Conservation (phyloP, 2,329 filamentous ascomycete genomes). For the Calonectria ilicicola region DNA sequence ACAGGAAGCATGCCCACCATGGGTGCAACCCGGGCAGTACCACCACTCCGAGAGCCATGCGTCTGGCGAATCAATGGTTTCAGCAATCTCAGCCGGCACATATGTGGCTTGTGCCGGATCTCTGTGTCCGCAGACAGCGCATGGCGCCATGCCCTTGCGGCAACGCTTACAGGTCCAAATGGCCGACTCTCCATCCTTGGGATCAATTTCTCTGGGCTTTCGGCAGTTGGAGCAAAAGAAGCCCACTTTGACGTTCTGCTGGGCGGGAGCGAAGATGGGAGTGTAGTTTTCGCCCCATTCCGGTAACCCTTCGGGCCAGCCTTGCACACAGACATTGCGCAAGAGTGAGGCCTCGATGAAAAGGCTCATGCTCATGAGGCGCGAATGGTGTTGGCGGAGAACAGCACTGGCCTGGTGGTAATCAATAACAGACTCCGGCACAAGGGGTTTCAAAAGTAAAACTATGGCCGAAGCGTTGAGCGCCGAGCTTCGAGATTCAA, state of each 20-base stretch:
- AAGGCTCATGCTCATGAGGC: constrained; percentile 69
- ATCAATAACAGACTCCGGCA: constrained; percentile 68
- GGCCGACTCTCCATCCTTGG: constrained; percentile 54
- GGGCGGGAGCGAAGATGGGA: constrained; percentile 64
- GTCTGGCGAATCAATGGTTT: constrained; percentile 39
- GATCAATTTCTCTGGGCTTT: constrained; percentile 67
- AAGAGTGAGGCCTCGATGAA: constrained; percentile 72
- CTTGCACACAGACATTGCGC: constrained; percentile 70
- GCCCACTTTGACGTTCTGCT: constrained; percentile 65
- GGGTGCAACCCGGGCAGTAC: constrained; percentile 72
- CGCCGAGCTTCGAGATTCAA: constrained; percentile 67
- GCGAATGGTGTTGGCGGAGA: constrained; percentile 69
- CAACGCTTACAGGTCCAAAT: constrained; percentile 73
- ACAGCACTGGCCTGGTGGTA: constrained; percentile 66
- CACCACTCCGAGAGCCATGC: constrained; percentile 64
- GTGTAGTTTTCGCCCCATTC: constrained; percentile 68
- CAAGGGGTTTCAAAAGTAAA: constrained; percentile 68
- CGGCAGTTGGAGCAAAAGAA: constrained; percentile 68
- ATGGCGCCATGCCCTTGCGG: constrained; percentile 63
- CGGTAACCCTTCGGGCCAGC: constrained; percentile 64
- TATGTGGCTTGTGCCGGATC: constrained; percentile 59
- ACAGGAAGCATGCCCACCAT: constrained; percentile 72
- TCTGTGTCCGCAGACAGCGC: constrained; percentile 69
- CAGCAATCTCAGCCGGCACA: constrained; percentile 46
- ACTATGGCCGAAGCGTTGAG: constrained; percentile 72